Conservation (phyloP, 371 early-diverging fungal genomes). For the Mucor mucedo region DNA sequence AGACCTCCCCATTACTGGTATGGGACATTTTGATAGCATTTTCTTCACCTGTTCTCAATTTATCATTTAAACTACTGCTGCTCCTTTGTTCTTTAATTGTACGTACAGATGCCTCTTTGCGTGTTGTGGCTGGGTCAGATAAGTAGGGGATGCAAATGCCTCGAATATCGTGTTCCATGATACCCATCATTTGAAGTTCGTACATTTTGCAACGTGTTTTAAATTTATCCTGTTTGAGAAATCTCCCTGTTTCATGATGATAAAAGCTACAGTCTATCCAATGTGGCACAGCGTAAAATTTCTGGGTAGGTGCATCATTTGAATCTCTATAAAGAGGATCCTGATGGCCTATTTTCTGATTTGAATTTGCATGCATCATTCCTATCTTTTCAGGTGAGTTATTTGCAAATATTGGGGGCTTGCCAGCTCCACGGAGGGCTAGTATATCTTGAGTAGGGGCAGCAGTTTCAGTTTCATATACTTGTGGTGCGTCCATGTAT, state of each 20-base stretch:
- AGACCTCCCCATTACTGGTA: conserved; percentile 32
- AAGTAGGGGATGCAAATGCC: conserved; percentile 65
- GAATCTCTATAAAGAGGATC: conserved; percentile 66
- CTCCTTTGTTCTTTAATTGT: conserved; percentile 33
- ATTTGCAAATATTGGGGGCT: conserved; percentile 10
- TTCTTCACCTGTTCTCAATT: conserved; percentile 24
- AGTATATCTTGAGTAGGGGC: conserved; percentile 23
- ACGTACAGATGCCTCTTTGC: background rate
- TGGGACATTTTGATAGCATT: conserved; percentile 12
- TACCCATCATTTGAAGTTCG: conserved; percentile 83
- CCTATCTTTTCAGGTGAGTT: conserved; percentile 44
- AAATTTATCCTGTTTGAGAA: conserved; percentile 60
- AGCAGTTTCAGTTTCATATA: conserved; percentile 20
- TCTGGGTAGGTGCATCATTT: conserved; percentile 38
- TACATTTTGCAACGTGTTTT: conserved; percentile 82
- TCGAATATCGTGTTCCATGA: conserved; percentile 71
- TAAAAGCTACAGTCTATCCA: conserved; percentile 95
- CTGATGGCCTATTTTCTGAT: conserved; percentile 45
- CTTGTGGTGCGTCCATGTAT: conserved; percentile 61
- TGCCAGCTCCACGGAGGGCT: conserved; percentile 14
- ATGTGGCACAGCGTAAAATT: conserved; percentile 83
- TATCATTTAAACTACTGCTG: conserved; percentile 49
- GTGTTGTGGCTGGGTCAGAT: conserved; percentile 16
- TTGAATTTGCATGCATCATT: conserved; percentile 16
- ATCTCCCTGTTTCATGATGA: conserved; percentile 59